Evolutionary conservation across 2,329 filamentous ascomycete species (phyloP), one percentile per base, ranked within the genome.

Genomic region (Endocalyx cinctus): DNA sequence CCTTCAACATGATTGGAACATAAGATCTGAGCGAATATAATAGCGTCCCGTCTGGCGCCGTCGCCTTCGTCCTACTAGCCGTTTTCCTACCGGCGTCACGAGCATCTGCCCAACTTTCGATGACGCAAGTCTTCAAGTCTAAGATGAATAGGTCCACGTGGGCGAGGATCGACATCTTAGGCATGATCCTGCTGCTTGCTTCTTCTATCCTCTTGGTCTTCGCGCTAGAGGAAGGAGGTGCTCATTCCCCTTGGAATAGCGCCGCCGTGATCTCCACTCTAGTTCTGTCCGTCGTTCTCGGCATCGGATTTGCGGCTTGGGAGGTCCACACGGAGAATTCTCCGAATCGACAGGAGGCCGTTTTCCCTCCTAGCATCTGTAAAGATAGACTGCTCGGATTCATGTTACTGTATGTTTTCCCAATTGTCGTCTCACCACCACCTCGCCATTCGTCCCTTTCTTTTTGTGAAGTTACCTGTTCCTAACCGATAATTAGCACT

Each of bases 151-250:
- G 39, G 16, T 33, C 38, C 11, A 47, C 52, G 8, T 38, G 50
- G 15, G 39, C 42, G 19, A 44, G 55, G 10, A 40, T 63, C 13
- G 60, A 64, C 31, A 35, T 52, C 20, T 5, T 56, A 4, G 61
- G 60, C n/a, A 48, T 47, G 3, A 35, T 58, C 19, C 30, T 68
- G 3, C 46, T 62, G 1, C 52, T 72, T 6, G 57, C 55, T 1
- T 58, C 59, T 4, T 66, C 66, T 0, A 57, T 66, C 4, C 52
- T 71, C 4, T 43, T 72, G n/a, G 59, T 70, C 12, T 64, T 67
- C 25, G 65, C 60, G 2, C 51, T 72, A 11, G 60, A 72, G 29
- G 57, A 69, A 40, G 66, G 52, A 5, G 66, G 67, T 5, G 45
- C 57, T 13, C 51, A 51, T 5, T 68, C 64, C 31, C 43, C 60